A percentile compares a stretch with the other conserved stretches of the same genome.
phyloP scores from a whole-genome alignment of 208 protist genomes.

The Leishmania martiniquensis region DNA sequence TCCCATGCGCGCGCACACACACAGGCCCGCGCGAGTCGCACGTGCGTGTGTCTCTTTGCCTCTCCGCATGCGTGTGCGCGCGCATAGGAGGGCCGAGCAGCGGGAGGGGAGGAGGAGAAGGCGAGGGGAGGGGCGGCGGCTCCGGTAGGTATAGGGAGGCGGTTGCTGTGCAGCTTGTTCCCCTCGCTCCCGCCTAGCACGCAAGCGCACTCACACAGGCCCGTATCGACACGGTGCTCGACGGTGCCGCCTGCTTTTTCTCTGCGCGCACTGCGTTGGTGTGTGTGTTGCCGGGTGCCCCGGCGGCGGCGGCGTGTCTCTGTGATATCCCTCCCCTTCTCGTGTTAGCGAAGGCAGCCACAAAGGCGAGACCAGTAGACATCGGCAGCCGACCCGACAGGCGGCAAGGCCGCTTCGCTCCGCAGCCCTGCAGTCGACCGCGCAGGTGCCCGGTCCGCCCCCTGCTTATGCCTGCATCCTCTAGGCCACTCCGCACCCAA shows the following conservation, averaged over 20 bases:
- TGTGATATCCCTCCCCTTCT: not conserved
- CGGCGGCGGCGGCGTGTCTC: not conserved
- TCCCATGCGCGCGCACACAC: not conserved
- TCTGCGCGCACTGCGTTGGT: not conserved
- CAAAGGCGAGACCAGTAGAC: too few relatives aligned
- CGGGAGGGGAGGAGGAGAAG: not conserved
- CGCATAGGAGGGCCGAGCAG: not conserved
- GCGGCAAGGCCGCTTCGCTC: not conserved
- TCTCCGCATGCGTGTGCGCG: not conserved
- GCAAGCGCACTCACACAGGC: not conserved
- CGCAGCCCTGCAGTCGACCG: not conserved
- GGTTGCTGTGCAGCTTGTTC: not conserved
- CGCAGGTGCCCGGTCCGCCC: not conserved
- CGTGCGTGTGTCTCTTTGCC: not conserved
- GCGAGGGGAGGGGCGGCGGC: not conserved
- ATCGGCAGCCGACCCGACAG: too few relatives aligned
- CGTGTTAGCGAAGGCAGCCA: not conserved
- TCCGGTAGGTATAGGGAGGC: conserved; percentile 1
- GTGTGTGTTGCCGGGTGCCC: not conserved
- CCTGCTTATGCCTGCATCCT: not conserved
- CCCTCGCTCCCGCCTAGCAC: not conserved
- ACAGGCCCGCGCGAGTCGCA: not conserved
- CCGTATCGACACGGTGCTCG: not conserved
- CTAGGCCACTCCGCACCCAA: not conserved
- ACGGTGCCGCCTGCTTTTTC: not conserved